These are phyloP conservation scores for Huntiella abstrusa DNA, from an alignment of 2,329 filamentous ascomycete species.

Conservation along the genomic window DNA sequence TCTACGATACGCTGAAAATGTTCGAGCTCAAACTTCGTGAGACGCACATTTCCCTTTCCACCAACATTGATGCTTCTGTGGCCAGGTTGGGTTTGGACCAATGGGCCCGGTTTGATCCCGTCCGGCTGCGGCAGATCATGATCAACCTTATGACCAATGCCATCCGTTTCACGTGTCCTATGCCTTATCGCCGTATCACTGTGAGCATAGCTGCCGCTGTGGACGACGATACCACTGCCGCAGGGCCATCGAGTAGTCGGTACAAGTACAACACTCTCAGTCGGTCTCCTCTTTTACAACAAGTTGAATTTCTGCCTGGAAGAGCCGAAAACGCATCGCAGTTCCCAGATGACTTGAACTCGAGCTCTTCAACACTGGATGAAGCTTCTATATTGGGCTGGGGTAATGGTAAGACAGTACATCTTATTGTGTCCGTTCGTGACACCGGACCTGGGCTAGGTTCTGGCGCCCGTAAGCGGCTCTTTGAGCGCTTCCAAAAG, in stretches of 20 bases:
- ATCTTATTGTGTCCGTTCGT: conserved; percentile 51
- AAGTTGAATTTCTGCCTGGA: conserved; percentile 3
- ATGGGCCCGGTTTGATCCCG: conserved; percentile 60
- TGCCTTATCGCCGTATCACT: conserved; percentile 38
- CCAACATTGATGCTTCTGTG: conserved; percentile 50
- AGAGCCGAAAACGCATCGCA: conserved; percentile 8
- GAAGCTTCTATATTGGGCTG: conserved; percentile 29
- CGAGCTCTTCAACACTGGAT: conserved; percentile 29
- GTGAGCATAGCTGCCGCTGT: conserved; percentile 47
- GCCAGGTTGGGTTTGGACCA: conserved; percentile 38
- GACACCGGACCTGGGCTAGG: conserved; percentile 52
- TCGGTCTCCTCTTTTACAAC: conserved; percentile 12
- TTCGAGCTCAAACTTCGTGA: conserved; percentile 58
- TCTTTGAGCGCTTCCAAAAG: conserved; percentile 52
- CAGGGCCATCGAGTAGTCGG: conserved; percentile 44
- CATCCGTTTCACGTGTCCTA: conserved; percentile 45
- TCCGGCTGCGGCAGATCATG: conserved; percentile 52
- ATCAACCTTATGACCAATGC: conserved; percentile 58
- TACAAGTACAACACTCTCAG: conserved; percentile 37
- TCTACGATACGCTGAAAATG: conserved; percentile 55
- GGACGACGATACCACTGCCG: conserved; percentile 28
- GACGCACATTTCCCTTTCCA: conserved; percentile 52
- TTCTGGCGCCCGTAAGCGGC: conserved; percentile 43
- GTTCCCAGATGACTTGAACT: conserved; percentile 3
- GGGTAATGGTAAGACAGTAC: conserved; percentile 53